Percentiles rank a stretch among this genome's conserved stretches.
phyloP scores from a whole-genome alignment of 176 grass and related monocot genomes.

The Lolium rigidum region DNA sequence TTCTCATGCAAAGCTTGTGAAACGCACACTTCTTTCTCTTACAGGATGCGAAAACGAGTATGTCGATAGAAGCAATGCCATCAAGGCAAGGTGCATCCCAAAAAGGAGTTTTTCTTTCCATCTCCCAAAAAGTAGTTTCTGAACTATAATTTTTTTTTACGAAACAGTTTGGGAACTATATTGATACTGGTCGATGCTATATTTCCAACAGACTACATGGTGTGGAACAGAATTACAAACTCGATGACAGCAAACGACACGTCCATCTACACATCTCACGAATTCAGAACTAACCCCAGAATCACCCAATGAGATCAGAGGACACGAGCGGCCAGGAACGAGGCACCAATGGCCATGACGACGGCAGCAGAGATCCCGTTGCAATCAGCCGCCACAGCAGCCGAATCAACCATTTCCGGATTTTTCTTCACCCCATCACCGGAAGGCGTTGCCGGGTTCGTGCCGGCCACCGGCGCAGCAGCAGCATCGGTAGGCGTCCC shows the following conservation, averaged over 20 bases:
- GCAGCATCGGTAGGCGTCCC: conserved; percentile 14
- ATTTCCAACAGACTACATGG: too few relatives aligned
- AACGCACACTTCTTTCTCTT: too few relatives aligned
- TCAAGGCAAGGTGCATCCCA: too few relatives aligned
- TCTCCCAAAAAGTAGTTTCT: too few relatives aligned
- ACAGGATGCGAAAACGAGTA: too few relatives aligned
- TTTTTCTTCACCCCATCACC: conserved; percentile 8
- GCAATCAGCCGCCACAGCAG: background rate
- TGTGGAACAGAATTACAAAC: background rate
- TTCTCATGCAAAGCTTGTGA: too few relatives aligned
- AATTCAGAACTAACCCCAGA: background rate
- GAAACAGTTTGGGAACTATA: too few relatives aligned
- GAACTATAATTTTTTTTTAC: too few relatives aligned
- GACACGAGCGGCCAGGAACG: background rate
- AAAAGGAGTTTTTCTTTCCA: too few relatives aligned
- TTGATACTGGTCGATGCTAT: too few relatives aligned
- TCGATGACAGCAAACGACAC: background rate
- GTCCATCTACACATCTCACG: background rate
- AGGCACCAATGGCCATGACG: background rate
- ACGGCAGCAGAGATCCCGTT: background rate
- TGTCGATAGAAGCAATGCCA: too few relatives aligned
- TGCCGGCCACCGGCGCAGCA: background rate
- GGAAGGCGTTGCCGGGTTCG: background rate
- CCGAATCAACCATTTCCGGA: background rate
- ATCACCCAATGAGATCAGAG: background rate